These are phyloP conservation scores for Combretum micranthum DNA, from an alignment of 345 rosid species.

Conservation along the genomic window DNA sequence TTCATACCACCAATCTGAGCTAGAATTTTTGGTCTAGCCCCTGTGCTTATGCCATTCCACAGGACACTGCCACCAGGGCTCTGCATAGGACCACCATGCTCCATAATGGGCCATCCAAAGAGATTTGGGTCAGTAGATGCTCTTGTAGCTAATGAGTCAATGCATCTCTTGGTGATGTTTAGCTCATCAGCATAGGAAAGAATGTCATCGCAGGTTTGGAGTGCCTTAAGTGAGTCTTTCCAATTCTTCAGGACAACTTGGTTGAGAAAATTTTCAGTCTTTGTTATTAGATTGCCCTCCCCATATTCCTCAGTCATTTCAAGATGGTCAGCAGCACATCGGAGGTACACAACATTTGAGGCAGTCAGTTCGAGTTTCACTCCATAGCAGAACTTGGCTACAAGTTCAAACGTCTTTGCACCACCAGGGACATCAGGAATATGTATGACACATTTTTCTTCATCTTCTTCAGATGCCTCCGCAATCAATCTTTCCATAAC, in stretches of 20 bases:
- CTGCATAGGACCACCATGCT: conserved; percentile 91
- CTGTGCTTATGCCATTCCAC: conserved; percentile 98
- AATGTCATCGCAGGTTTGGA: conserved; percentile 75
- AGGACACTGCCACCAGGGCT: conserved; percentile 93
- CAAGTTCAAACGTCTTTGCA: conserved; percentile 86
- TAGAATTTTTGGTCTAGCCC: conserved; percentile 67
- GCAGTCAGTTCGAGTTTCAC: conserved; percentile 94
- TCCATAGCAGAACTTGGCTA: conserved; percentile 97
- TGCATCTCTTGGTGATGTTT: conserved; percentile 66
- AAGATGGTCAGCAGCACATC: conserved; percentile 83
- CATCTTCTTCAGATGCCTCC: conserved; percentile 62
- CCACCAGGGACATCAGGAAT: conserved; percentile 76
- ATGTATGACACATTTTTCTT: conserved; percentile 54
- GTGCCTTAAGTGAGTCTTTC: conserved; percentile 83
- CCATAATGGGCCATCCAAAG: conserved; percentile 91
- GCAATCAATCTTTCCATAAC: conserved; percentile 83
- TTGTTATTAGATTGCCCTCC: conserved; percentile 71
- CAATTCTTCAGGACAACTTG: conserved; percentile 81
- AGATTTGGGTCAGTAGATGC: conserved; percentile 80
- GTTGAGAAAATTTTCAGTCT: conserved; percentile 79
- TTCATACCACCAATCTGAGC: conserved; percentile 96
- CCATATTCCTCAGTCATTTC: conserved; percentile 95
- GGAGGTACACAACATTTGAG: conserved; percentile 72
- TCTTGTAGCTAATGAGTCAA: conserved; percentile 67
- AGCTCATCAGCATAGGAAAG: conserved; percentile 63